Base-by-base conservation (phyloP, 208 protist species). In the Pavlovales sp. region DNA sequence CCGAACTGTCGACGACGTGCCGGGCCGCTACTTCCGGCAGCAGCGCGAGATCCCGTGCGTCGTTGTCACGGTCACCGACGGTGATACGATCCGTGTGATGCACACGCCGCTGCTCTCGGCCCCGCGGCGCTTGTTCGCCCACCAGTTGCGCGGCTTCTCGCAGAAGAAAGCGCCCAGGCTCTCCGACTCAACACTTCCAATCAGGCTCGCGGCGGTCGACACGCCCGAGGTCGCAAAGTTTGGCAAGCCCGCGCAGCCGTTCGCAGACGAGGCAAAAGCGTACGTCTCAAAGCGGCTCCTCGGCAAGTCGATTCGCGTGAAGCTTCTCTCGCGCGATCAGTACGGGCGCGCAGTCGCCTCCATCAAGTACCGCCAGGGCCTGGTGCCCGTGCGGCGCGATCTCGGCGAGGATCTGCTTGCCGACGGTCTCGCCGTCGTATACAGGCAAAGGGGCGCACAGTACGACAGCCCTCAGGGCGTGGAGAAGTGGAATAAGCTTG, bases 241-340 rank as follows among this genome's bases (percentile, higher is more conserved):
- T 71, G 57, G 57, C 57, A 71, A 71, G 57, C 57, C 57, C 22
- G 5, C 57, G 57, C 57, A 71, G 57, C 14, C 57, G 57, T 71
- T 71, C 26, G 57, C 18, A 2, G 26, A 71, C 1, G 57, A 71
- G 26, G 57, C 57, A 2, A 8, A 30, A 8, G 57, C 5, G 57
- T 71, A 32, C 57, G 57, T 30, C 22, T 28, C 20, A 28, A 8
- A 71, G 57, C 57, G 57, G 2, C 14, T 71, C 22, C 5, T 71
- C 14, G 57, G 57, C 14, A 10, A 28, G 22, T 4, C 18, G 18
- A 30, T 71, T 28, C 14, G 26, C 57, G 75, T 79, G 14, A 39
- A 39, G 32, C 75, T 79, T 0, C 75, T 79, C 36, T 40, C n/a
- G 75, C 75, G 75, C 75, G 75, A 79, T 34, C 75, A 79, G 75